phyloP scores from a whole-genome alignment of 805 yeast species.

The Starmerella ratchasimensis region DNA sequence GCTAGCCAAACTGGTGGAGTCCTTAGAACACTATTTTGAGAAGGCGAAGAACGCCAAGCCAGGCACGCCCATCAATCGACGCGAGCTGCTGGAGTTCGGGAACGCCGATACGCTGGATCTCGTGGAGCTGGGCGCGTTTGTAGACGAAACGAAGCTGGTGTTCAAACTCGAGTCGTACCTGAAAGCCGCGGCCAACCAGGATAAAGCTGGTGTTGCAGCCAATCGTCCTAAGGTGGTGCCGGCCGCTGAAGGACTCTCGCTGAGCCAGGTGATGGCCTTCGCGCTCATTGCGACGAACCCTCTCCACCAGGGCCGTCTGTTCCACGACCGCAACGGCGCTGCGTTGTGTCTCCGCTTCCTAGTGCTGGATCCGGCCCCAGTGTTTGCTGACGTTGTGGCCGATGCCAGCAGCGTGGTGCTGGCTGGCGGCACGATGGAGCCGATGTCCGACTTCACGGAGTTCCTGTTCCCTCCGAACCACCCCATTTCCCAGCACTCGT shows the following conservation, averaged over 20 bases:
- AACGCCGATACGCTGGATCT: conserved; percentile 62
- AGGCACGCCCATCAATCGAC: conserved; percentile 41
- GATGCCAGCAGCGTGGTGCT: conserved; percentile 56
- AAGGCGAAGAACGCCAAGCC: conserved; percentile 23
- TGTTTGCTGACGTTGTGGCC: conserved; percentile 51
- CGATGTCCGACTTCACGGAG: conserved; percentile 55
- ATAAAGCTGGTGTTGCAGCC: not conserved
- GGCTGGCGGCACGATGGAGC: conserved; percentile 96
- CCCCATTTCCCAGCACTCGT: conserved; percentile 43
- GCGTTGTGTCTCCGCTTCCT: conserved; percentile 41
- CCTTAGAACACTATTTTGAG: conserved; percentile 37
- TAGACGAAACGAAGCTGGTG: conserved; percentile 59
- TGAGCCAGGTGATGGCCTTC: conserved; percentile 39
- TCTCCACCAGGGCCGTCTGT: conserved; percentile 63
- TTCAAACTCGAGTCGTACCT: conserved; percentile 63
- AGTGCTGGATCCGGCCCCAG: conserved; percentile 63
- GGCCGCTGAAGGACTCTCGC: not conserved
- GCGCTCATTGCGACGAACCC: conserved; percentile 57
- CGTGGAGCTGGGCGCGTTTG: conserved; percentile 49
- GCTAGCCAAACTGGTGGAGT: conserved; percentile 41
- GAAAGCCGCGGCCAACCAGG: not conserved
- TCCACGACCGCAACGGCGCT: conserved; percentile 37
- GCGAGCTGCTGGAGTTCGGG: conserved; percentile 42
- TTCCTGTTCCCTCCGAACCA: conserved; percentile 43
- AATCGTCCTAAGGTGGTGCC: not conserved